Evolutionary conservation across 1,284 basidiomycete species (phyloP).

Genomic region (Grifola frondosa): DNA sequence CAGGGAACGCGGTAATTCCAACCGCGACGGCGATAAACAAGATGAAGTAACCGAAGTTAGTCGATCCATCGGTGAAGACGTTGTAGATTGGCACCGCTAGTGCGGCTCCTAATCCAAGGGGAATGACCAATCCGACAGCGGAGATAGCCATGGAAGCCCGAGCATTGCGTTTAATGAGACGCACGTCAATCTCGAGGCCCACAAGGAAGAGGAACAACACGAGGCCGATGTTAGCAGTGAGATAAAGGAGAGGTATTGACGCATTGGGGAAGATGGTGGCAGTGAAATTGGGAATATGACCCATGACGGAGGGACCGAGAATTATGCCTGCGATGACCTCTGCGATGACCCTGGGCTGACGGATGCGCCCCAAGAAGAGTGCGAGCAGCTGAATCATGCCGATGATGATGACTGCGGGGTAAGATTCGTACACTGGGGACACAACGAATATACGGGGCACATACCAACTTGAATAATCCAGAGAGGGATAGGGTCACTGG

Average conservation of each 20-base stretch:
- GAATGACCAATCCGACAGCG: slow-evolving; percentile 56
- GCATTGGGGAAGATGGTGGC: slow-evolving; percentile 71
- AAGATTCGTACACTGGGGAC: too few relatives aligned
- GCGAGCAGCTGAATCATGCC: slow-evolving; percentile 68
- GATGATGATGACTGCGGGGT: slow-evolving; percentile 7
- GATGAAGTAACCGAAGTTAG: slow-evolving; percentile 66
- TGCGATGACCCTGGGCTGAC: slow-evolving; percentile 85
- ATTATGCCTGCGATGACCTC: slow-evolving; percentile 86
- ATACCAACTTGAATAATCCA: slow-evolving; percentile 81
- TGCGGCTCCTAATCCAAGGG: slow-evolving; percentile 67
- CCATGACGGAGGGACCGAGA: slow-evolving; percentile 49
- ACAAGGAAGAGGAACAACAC: slow-evolving; percentile 90
- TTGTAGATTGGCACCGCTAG: slow-evolving; percentile 65
- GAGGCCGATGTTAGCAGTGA: slow-evolving; percentile 87
- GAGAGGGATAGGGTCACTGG: slow-evolving; percentile 69
- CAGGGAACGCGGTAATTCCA: slow-evolving; percentile 64
- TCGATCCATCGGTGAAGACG: slow-evolving; percentile 50
- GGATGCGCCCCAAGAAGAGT: slow-evolving; percentile 60
- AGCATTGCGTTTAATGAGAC: slow-evolving; percentile 52
- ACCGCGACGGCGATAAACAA: slow-evolving; percentile 69
- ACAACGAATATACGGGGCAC: slow-evolving; percentile 16
- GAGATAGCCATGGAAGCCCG: slow-evolving; percentile 48
- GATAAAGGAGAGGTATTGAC: slow-evolving; percentile 73
- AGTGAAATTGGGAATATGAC: slow-evolving; percentile 74
- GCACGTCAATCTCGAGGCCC: slow-evolving; percentile 84